phyloP scores from a whole-genome alignment of 2,329 filamentous ascomycete species.

The Aspergillus chevalieri region DNA sequence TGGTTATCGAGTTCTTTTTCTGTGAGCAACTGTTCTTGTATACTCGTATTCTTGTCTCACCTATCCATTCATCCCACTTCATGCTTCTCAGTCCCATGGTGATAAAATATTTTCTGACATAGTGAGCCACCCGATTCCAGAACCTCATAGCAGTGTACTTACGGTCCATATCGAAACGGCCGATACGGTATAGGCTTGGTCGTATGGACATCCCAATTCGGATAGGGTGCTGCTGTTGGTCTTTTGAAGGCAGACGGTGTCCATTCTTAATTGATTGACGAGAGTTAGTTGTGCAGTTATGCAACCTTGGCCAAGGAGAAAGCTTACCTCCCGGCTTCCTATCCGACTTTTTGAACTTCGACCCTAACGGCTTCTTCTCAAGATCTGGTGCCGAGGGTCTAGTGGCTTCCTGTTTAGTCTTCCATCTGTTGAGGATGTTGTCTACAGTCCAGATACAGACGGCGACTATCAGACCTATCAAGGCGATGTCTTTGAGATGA shows the following conservation, averaged over 20 bases:
- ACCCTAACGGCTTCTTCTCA: slow-evolving; percentile 36
- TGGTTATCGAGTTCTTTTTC: slow-evolving; percentile 68
- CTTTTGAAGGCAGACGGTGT: slow-evolving; percentile 52
- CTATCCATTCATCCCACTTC: slow-evolving; percentile 68
- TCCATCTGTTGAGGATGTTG: slow-evolving; percentile 23
- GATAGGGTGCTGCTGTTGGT: slow-evolving; percentile 57
- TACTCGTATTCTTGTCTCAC: slow-evolving; percentile 13
- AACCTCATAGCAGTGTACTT: slow-evolving; percentile 16
- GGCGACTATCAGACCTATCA: slow-evolving; percentile 26
- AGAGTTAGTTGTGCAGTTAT: not conserved
- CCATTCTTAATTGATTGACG: slow-evolving; percentile 43
- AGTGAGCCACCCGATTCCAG: not conserved
- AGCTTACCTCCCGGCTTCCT: slow-evolving; percentile 44
- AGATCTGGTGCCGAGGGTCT: slow-evolving; percentile 35
- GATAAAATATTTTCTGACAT: slow-evolving; percentile 57
- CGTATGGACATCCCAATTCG: slow-evolving; percentile 60
- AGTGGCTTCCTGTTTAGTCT: slow-evolving; percentile 4
- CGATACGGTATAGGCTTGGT: slow-evolving; percentile 71
- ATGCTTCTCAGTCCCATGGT: slow-evolving; percentile 71
- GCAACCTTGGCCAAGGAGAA: not conserved
- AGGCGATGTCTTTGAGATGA: slow-evolving; percentile 20
- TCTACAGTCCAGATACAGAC: slow-evolving; percentile 26
- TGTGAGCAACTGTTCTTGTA: not conserved
- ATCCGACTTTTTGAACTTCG: slow-evolving; percentile 28
- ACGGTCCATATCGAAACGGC: slow-evolving; percentile 69